Percentiles rank a stretch among this genome's conserved stretches.
These are phyloP conservation scores for Beauveria pseudobassiana DNA, from an alignment of 2,329 filamentous ascomycete genomes.

Conservation along the genomic window DNA sequence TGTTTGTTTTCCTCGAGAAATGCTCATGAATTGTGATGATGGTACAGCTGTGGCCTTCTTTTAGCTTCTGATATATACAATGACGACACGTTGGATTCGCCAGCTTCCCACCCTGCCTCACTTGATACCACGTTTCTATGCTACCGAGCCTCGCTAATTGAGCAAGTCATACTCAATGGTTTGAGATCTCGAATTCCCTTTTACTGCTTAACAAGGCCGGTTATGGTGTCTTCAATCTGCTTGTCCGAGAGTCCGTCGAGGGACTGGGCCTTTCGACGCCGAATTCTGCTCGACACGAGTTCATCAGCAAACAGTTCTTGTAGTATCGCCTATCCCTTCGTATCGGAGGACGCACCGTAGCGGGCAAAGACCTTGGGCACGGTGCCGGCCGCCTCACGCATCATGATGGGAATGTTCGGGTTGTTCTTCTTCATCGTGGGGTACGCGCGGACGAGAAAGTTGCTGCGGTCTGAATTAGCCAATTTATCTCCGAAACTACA, in stretches of 20 bases:
- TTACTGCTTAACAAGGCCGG: slow-evolving; percentile 41
- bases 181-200: no score
- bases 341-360: slow-evolving; percentile 57
- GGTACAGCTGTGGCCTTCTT: slow-evolving; percentile 11
- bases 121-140: neutral
- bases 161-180: neutral
- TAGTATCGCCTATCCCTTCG: neutral
- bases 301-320: neutral
- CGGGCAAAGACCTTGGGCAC: slow-evolving; percentile 82
- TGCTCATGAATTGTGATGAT: slow-evolving; percentile 6
- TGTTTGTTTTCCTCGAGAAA: neutral
- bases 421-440: slow-evolving; percentile 99
- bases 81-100: neutral
- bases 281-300: slow-evolving; percentile 32
- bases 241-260: slow-evolving; percentile 54
- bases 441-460: slow-evolving; percentile 85
- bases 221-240: slow-evolving; percentile 53
- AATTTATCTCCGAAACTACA: neutral
- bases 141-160: neutral
- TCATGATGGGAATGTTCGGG: slow-evolving; percentile 84
- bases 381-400: slow-evolving; percentile 83
- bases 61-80: slow-evolving; percentile 10
- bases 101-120: neutral
- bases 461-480: slow-evolving; percentile 35
- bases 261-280: slow-evolving; percentile 49